Evolutionary conservation across 106 monocot genomes (phyloP), one percentile per base, ranked within the genome.

Genomic region (Iris macrosiphon): DNA sequence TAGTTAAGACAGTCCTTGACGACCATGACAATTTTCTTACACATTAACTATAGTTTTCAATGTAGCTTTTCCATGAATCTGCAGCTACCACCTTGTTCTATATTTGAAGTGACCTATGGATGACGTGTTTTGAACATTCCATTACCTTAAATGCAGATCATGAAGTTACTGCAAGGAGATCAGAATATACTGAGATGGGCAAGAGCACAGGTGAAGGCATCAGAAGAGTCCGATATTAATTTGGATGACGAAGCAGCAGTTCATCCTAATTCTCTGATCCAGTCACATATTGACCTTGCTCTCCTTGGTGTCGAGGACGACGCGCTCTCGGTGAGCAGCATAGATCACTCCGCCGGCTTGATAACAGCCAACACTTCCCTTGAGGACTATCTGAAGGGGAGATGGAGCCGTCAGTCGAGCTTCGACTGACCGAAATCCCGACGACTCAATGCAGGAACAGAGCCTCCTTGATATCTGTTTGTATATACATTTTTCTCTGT

Each of bases 131-230:
- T 35, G n/a, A 13, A 34, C 31, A 43, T 24, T 1, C 43, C 19
- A 31, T 52, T 50, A 31, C 41, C 16, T 16, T 19, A 15, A n/a
- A 7, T 62, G 31, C 60, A 92, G 92, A 55, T 79, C 31, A 20
- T 86, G 72, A 82, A 77, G 73, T 57, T 92, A 11, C 86, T 92
- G 25, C 33, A 65, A 66, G 92, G 92, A 34, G 86, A 86, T 14
- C 63, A 45, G 6, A 68, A 68, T 17, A 44, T 40, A 39, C 39
- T 86, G 1, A 71, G 55, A 20, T 79, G 86, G 86, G 92, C 75
- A 1, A 79, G 56, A 45, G 49, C 73, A 26, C 66, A 79, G 59
- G 39, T 61, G 13, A 67, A 51, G 27, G 47, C 57, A 35, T 66
- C 69, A 0, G 43, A 67, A 25, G 76, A 70, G 17, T 32, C 31